These are phyloP conservation scores for Histomonas meleagridis DNA, from an alignment of 208 protist species.

Conservation along the genomic window DNA sequence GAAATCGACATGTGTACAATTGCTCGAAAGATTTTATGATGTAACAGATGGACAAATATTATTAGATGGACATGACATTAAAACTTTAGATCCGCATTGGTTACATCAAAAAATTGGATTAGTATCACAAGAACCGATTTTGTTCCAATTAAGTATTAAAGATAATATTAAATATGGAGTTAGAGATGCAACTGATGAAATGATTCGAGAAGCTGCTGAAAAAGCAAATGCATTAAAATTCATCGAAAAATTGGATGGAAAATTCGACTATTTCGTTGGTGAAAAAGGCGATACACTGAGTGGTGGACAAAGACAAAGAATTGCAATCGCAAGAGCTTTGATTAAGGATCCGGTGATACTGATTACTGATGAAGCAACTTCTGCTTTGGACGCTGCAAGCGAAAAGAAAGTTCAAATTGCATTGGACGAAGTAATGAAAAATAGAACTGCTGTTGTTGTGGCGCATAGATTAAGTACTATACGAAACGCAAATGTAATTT, in stretches of 20 bases:
- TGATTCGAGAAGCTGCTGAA: neutral
- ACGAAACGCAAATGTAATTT: neutral
- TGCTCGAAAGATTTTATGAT: conserved; percentile 83
- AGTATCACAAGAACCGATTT: conserved; percentile 80
- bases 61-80: conserved; percentile 74
- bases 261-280: neutral
- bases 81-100: conserved; percentile 60
- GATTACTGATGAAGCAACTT: conserved; percentile 37
- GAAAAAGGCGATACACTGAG: neutral
- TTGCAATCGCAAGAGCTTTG: neutral
- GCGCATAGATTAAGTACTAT: conserved; percentile 32
- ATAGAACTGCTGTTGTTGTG: neutral
- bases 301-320: neutral
- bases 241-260: neutral
- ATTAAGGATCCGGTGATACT: conserved; percentile 23
- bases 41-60: conserved; percentile 66
- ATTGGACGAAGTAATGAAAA: neutral
- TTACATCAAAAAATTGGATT: conserved; percentile 72
- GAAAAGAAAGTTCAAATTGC: conserved; percentile 26
- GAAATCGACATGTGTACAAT: conserved; percentile 49
- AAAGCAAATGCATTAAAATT: neutral
- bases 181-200: neutral
- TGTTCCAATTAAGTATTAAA: conserved; percentile 62
- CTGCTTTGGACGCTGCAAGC: neutral
- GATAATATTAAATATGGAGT: conserved; percentile 55